These are phyloP conservation scores for Fusarium sp. DNA, from an alignment of 2,329 filamentous ascomycete genomes.

Conservation along the genomic window DNA sequence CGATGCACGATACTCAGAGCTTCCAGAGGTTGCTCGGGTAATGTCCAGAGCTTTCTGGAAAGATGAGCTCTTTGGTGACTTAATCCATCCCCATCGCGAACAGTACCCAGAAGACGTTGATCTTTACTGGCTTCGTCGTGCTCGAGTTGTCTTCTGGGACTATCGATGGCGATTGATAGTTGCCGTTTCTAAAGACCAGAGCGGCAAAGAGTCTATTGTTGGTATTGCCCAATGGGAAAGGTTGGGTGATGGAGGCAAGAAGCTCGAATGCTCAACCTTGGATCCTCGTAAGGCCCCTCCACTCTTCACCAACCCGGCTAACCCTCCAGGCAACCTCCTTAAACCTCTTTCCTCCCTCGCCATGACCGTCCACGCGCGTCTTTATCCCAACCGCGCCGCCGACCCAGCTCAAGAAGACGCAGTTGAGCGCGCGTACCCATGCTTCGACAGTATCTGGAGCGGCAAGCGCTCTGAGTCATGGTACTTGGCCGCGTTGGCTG, in stretches of 20 bases:
- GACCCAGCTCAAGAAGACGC: constrained; percentile 28
- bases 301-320: not conserved
- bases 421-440: constrained; percentile 31
- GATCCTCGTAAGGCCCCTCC: constrained; percentile 30
- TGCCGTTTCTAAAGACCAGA: constrained; percentile 37
- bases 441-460: constrained; percentile 35
- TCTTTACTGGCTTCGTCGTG: constrained; percentile 47
- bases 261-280: constrained; percentile 18
- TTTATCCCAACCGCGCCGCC: constrained; percentile 22
- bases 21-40: constrained; percentile 47
- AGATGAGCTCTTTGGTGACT: constrained; percentile 50
- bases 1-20: constrained; percentile 40
- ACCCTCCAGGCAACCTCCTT: constrained; percentile 31
- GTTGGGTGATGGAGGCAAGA: constrained; percentile 29
- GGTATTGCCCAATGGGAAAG: constrained; percentile 40
- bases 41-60: constrained; percentile 51
- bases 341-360: constrained; percentile 28
- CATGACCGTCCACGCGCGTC: constrained; percentile 25
- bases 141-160: constrained; percentile 47
- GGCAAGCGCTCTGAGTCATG: constrained; percentile 45
- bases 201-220: constrained; percentile 18
- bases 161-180: constrained; percentile 47
- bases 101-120: constrained; percentile 48
- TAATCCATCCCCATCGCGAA: constrained; percentile 51
- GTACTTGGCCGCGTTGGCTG: constrained; percentile 54